Conservation (phyloP, 495 filamentous ascomycete species). For the Platismatia glauca region DNA sequence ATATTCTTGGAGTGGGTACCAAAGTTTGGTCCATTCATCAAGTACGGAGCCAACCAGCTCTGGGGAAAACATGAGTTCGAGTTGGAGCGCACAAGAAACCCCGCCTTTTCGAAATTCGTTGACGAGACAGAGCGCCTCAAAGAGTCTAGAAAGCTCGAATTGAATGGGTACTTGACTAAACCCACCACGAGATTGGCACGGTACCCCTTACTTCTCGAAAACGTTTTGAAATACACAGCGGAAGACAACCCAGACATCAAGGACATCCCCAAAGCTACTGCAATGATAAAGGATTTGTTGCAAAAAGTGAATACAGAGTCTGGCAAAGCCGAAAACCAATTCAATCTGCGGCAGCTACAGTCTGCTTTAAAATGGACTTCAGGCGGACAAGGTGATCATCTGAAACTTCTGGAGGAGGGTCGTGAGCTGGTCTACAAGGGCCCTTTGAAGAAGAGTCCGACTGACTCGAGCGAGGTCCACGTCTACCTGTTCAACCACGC, state of each 20-base stretch:
- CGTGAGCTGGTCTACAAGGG: constrained; percentile 91
- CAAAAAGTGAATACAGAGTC: constrained; percentile 86
- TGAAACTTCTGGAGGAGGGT: constrained; percentile 89
- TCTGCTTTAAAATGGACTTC: constrained; percentile 78
- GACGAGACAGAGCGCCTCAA: constrained; percentile 95
- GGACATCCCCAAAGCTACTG: constrained; percentile 82
- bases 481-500: constrained; percentile 96
- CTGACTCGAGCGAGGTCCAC: constrained; percentile 79
- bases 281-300: constrained; percentile 76
- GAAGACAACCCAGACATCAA: constrained; percentile 81
- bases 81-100: constrained; percentile 82
- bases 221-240: constrained; percentile 77
- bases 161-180: constrained; percentile 98
- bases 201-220: constrained; percentile 91
- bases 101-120: constrained; percentile 80
- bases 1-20: constrained; percentile 90
- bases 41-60: constrained; percentile 91
- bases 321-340: constrained; percentile 95
- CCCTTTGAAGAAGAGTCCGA: constrained; percentile 81
- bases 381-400: constrained; percentile 72
- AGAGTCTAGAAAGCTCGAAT: constrained; percentile 90
- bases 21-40: constrained; percentile 90
- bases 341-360: constrained; percentile 87
- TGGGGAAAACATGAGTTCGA: constrained; percentile 98
- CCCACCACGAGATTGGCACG: constrained; percentile 92